These are phyloP conservation scores for Xanthoparmelia taractica DNA, from an alignment of 495 filamentous ascomycete species.

Conservation along the genomic window DNA sequence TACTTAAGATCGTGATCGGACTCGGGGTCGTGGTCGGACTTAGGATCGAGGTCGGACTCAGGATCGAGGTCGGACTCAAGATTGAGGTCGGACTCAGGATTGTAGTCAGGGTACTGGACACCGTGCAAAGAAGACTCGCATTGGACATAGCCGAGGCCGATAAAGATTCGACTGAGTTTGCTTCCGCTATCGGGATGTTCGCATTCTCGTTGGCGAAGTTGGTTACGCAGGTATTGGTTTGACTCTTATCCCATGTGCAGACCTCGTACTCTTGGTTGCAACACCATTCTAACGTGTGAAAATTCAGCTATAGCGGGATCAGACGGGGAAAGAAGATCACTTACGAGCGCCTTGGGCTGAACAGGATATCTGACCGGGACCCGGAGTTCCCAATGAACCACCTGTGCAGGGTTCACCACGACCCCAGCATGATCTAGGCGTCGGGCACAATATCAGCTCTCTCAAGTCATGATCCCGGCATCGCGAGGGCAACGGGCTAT, in stretches of 20 bases:
- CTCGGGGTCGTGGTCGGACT: too few relatives aligned
- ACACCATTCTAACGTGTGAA: background rate
- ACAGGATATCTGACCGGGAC: background rate
- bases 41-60: too few relatives aligned
- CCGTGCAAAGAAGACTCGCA: too few relatives aligned
- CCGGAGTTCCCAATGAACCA: background rate
- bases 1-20: too few relatives aligned
- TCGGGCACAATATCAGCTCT: background rate
- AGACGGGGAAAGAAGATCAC: too few relatives aligned
- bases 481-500: background rate
- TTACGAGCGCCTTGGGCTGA: background rate
- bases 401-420: background rate
- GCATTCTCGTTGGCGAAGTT: background rate
- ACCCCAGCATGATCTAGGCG: background rate
- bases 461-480: background rate
- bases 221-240: background rate
- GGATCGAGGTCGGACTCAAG: too few relatives aligned
- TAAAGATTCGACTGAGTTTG: background rate
- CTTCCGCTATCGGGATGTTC: background rate
- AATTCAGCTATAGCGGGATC: too few relatives aligned
- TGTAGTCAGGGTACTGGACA: too few relatives aligned
- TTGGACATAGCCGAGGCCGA: too few relatives aligned
- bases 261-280: background rate
- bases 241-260: background rate
- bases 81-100: too few relatives aligned